These are phyloP conservation scores for Lepraria neglecta DNA, from an alignment of 495 filamentous ascomycete genomes.

Conservation along the genomic window DNA sequence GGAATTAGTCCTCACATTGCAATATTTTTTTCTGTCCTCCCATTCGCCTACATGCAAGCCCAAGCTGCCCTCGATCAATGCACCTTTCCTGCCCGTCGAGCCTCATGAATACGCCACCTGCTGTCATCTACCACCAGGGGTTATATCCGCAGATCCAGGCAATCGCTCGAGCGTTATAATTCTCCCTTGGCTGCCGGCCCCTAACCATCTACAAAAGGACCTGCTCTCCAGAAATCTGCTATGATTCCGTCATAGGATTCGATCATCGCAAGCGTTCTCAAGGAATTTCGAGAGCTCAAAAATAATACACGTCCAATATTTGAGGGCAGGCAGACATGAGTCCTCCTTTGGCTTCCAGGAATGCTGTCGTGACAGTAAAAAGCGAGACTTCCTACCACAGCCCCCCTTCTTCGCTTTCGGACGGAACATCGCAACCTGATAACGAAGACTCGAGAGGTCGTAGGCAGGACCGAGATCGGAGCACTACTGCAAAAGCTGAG, in stretches of 20 bases:
- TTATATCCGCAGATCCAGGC: conserved; percentile 18
- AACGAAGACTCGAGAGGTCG: conserved; percentile 24
- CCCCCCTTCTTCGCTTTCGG: conserved; percentile 26
- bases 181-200: background rate
- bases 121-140: conserved; percentile 1
- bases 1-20: conserved; percentile 6
- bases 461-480: conserved; percentile 27
- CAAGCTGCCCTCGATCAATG: conserved; percentile 7
- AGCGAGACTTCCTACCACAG: conserved; percentile 28
- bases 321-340: conserved; percentile 11
- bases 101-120: conserved; percentile 6
- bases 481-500: conserved; percentile 28
- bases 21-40: background rate
- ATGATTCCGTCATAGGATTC: conserved; percentile 8
- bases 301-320: background rate
- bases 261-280: background rate
- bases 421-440: conserved; percentile 25
- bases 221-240: background rate
- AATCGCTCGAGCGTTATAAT: conserved; percentile 15
- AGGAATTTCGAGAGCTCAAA: background rate
- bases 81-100: conserved; percentile 2
- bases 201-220: conserved; percentile 4
- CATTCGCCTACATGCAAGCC: conserved; percentile 13
- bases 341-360: conserved; percentile 18
- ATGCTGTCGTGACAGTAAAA: conserved; percentile 20